Evolutionary conservation across 2,329 filamentous ascomycete genomes (phyloP).

Genomic region (Colletotrichum sp.): DNA sequence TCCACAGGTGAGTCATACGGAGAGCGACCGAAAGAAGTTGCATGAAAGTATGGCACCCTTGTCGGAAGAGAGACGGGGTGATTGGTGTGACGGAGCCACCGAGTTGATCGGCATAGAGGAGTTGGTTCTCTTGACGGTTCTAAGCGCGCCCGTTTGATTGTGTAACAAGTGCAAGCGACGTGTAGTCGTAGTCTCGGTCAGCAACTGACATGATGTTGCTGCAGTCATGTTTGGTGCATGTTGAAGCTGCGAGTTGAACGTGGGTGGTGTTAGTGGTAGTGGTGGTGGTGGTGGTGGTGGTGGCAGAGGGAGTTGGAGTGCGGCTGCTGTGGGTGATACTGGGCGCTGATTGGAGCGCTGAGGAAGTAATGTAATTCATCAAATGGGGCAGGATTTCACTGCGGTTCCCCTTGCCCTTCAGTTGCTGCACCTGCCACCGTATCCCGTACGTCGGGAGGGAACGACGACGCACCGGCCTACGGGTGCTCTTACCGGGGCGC

Average conservation of each 20-base stretch:
- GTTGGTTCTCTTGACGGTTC: background rate
- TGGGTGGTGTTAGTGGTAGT: background rate
- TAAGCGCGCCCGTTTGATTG: background rate
- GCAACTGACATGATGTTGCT: background rate
- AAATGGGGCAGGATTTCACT: background rate
- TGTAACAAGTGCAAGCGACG: background rate
- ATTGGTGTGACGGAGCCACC: background rate
- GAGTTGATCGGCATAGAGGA: background rate
- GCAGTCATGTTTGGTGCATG: background rate
- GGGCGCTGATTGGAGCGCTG: background rate
- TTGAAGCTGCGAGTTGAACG: background rate
- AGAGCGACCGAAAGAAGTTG: background rate
- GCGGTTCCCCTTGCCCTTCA: background rate
- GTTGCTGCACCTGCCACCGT: background rate
- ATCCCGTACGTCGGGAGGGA: background rate
- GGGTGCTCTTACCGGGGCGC: background rate
- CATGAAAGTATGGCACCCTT: background rate
- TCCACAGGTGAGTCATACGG: conserved; percentile 12
- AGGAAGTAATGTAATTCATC: background rate
- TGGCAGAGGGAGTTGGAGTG: background rate
- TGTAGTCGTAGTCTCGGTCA: background rate
- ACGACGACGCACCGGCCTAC: background rate
- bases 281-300: background rate
- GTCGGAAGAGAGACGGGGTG: background rate
- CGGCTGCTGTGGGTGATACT: background rate